These are phyloP conservation scores for Pseudogymnoascus sp. DNA, from an alignment of 2,329 filamentous ascomycete genomes.

Conservation along the genomic window DNA sequence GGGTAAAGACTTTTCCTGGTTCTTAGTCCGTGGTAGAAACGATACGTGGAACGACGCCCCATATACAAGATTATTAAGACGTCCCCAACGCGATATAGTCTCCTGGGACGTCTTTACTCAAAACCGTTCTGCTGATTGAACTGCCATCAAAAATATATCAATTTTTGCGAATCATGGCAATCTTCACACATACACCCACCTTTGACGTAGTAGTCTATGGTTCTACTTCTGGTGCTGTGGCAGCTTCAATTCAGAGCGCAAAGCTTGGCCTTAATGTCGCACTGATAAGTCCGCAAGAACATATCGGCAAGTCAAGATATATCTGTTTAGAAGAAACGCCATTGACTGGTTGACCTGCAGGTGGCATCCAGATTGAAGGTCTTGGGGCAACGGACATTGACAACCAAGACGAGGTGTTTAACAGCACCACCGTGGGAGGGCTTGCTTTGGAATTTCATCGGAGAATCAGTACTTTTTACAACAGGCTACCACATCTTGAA, in stretches of 20 bases:
- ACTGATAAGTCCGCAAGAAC: background rate
- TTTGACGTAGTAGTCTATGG: background rate
- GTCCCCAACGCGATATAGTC: background rate
- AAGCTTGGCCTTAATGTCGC: background rate
- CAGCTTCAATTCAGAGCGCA: background rate
- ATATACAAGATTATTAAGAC: background rate
- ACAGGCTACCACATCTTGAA: background rate
- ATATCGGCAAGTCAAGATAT: background rate
- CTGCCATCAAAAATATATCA: background rate
- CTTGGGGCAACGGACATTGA: conserved; percentile 22
- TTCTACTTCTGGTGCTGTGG: background rate
- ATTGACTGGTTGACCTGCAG: background rate
- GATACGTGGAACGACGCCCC: background rate
- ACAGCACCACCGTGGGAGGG: conserved; percentile 15
- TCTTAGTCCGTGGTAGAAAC: background rate
- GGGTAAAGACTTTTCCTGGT: background rate
- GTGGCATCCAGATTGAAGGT: conserved; percentile 20
- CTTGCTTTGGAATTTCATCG: conserved; percentile 20
- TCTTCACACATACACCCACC: background rate
- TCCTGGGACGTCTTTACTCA: background rate
- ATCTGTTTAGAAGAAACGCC: background rate
- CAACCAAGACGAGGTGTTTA: conserved; percentile 18
- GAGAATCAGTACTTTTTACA: conserved; percentile 5
- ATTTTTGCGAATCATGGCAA: background rate
- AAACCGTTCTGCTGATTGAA: background rate